Evolutionary conservation across 2,329 filamentous ascomycete genomes (phyloP).

Genomic region (Mollisia scopiformis): DNA sequence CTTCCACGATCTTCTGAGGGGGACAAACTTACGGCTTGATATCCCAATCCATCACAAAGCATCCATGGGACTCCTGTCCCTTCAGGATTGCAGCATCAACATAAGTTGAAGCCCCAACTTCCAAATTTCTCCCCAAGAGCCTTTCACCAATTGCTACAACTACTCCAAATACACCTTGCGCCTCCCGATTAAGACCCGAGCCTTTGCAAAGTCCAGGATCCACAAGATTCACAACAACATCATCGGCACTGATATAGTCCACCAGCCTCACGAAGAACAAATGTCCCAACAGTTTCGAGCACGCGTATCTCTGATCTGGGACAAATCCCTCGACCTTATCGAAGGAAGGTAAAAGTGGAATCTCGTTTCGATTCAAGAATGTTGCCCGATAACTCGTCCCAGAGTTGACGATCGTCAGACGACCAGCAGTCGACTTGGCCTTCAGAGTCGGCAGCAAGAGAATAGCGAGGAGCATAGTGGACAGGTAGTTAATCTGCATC

Average conservation of each 20-base stretch:
- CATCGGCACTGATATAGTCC: constrained; percentile 38
- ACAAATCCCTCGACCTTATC: constrained; percentile 36
- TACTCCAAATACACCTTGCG: constrained; percentile 23
- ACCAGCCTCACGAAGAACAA: constrained; percentile 44
- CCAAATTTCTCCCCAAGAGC: constrained; percentile 36
- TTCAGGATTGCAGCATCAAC: constrained; percentile 49
- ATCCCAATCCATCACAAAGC: constrained; percentile 51
- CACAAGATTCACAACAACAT: constrained; percentile 42
- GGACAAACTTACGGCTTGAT: constrained; percentile 45
- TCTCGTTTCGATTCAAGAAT: constrained; percentile 30
- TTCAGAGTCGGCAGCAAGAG: neutral
- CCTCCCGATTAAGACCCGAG: constrained; percentile 44
- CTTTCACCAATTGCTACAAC: constrained; percentile 29
- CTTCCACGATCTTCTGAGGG: neutral
- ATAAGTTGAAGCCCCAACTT: constrained; percentile 49
- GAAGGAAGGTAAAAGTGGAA: constrained; percentile 36
- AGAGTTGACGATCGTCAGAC: constrained; percentile 22
- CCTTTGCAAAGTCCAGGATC: constrained; percentile 41
- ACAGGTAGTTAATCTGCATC: neutral
- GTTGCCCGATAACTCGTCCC: constrained; percentile 30
- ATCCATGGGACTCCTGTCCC: constrained; percentile 53
- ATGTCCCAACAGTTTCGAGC: constrained; percentile 38
- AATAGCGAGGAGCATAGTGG: neutral
- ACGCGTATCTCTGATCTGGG: constrained; percentile 32
- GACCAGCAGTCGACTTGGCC: neutral